Conservation (phyloP, 169 alveolate species). For the Eimeria zaria region DNA sequence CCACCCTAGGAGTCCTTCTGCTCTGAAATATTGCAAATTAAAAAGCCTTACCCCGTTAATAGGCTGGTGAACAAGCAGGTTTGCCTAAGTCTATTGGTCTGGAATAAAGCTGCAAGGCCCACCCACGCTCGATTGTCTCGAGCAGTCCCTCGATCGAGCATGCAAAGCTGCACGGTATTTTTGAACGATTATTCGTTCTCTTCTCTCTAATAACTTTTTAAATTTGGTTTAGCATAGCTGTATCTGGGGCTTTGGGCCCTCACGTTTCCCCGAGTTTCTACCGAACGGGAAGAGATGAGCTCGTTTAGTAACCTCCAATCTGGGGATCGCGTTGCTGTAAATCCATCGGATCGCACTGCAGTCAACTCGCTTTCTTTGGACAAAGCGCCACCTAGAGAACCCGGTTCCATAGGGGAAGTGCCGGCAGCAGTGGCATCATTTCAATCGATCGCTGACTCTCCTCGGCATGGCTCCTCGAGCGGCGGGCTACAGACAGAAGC, state of each 20-base stretch:
- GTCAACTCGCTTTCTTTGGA: background rate
- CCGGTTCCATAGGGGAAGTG: constrained; percentile 14
- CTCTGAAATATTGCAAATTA: constrained; percentile 14
- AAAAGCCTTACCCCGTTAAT: background rate
- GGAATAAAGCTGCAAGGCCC: background rate
- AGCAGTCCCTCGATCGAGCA: constrained; percentile 7
- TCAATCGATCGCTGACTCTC: constrained; percentile 1
- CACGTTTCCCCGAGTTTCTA: background rate
- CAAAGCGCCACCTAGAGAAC: background rate
- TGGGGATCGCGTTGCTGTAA: constrained; percentile 5
- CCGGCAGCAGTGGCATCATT: background rate
- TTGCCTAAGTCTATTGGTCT: background rate
- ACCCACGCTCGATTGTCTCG: constrained; percentile 31
- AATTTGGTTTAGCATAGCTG: background rate
- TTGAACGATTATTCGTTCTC: background rate
- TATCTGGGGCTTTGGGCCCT: background rate
- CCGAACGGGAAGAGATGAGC: constrained; percentile 12
- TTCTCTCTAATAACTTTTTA: background rate
- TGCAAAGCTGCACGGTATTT: background rate
- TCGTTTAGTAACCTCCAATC: background rate
- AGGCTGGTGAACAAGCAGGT: background rate
- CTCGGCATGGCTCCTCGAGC: background rate
- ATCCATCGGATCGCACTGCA: constrained; percentile 5
- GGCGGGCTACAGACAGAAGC: constrained; percentile 26
- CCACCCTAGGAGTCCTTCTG: background rate